Evolutionary conservation across 2,329 filamentous ascomycete species (phyloP).

Genomic region (Dothideomycetes sp.): DNA sequence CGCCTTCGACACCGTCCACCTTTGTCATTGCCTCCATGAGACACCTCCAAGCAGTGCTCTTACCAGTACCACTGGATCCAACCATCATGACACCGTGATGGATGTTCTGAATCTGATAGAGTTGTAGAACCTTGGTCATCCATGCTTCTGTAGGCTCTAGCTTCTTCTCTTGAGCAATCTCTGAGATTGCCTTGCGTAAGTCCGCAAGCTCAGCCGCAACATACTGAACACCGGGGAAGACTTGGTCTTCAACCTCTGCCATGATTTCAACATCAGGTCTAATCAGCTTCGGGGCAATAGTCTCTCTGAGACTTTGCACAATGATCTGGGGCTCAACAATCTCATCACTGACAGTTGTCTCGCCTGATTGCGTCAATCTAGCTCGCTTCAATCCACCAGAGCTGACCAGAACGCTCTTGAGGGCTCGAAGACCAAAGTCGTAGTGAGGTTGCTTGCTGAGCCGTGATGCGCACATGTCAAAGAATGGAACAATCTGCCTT

Average conservation of each 20-base stretch:
- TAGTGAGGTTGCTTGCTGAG: slow-evolving; percentile 97
- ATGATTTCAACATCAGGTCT: slow-evolving; percentile 84
- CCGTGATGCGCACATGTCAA: slow-evolving; percentile 71
- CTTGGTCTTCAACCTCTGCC: slow-evolving; percentile 67
- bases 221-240: slow-evolving; percentile 90
- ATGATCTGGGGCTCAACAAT: slow-evolving; percentile 92
- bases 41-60: slow-evolving; percentile 89
- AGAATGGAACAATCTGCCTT: slow-evolving; percentile 95
- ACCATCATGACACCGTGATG: slow-evolving; percentile 99
- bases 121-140: slow-evolving; percentile 94
- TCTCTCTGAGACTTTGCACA: slow-evolving; percentile 95
- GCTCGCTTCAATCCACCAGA: slow-evolving; percentile 91
- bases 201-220: slow-evolving; percentile 75
- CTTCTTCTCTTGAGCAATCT: slow-evolving; percentile 73
- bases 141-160: slow-evolving; percentile 86
- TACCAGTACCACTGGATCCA: slow-evolving; percentile 91
- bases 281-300: slow-evolving; percentile 94
- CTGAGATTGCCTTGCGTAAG: slow-evolving; percentile 69
- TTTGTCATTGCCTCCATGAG: slow-evolving; percentile 83
- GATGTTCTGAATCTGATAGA: slow-evolving; percentile 95
- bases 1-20: slow-evolving; percentile 83
- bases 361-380: slow-evolving; percentile 51
- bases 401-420: slow-evolving; percentile 97
- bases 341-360: slow-evolving; percentile 47
- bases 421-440: slow-evolving; percentile 91